Conservation (phyloP, 2,329 filamentous ascomycete species). For the Xylariomycetidae sp. region DNA sequence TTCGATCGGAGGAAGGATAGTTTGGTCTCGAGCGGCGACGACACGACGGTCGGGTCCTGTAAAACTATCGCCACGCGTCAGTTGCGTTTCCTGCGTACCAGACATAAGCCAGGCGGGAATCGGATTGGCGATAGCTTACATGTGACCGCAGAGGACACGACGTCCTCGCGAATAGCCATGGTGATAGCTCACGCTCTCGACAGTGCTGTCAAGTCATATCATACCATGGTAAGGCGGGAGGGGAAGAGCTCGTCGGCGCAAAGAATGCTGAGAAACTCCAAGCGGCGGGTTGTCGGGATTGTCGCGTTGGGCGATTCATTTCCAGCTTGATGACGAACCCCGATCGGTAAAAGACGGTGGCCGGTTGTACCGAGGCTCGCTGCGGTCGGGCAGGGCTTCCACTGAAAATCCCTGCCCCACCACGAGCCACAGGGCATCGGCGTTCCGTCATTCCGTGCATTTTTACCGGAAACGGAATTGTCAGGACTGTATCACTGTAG, state of each 20-base stretch:
- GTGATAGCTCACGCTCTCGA: slow-evolving; percentile 10
- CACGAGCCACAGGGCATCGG: too few species aligned
- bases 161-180: slow-evolving; percentile 88
- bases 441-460: too few species aligned
- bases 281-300: too few species aligned
- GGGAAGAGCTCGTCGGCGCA: slow-evolving; percentile 2
- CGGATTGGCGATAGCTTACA: slow-evolving; percentile 16
- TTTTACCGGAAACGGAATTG: too few species aligned
- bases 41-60: slow-evolving; percentile 85
- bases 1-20: slow-evolving; percentile 92
- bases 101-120: slow-evolving; percentile 3
- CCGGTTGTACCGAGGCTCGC: slow-evolving; percentile 19
- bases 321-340: slow-evolving; percentile 20
- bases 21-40: slow-evolving; percentile 85
- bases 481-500: too few species aligned
- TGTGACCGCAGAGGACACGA: slow-evolving; percentile 27
- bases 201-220: slow-evolving; percentile 10
- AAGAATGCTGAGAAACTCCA: too few species aligned
- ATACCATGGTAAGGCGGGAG: too few species aligned
- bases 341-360: slow-evolving; percentile 6
- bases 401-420: slow-evolving; percentile 6
- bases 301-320: slow-evolving; percentile 9
- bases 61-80: slow-evolving; percentile 59
- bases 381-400: slow-evolving; percentile 5
- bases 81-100: slow-evolving; percentile 13